Evolutionary conservation across 2,329 filamentous ascomycete genomes (phyloP).

Genomic region (Venturia nashicola): DNA sequence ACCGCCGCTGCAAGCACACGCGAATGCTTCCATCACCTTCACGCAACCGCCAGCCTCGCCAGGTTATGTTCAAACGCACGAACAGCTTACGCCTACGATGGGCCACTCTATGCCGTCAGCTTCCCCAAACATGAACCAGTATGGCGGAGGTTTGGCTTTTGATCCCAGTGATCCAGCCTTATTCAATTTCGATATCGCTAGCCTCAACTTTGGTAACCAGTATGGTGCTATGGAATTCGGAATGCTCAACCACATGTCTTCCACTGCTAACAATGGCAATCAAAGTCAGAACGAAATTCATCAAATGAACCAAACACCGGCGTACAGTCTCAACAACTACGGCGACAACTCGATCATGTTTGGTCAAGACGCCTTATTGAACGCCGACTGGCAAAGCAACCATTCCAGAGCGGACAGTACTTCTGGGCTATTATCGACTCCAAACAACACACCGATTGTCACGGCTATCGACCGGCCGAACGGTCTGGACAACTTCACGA

Average conservation of each 20-base stretch:
- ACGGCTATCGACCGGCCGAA: slow-evolving; percentile 19
- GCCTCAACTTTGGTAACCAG: slow-evolving; percentile 88
- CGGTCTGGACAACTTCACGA: slow-evolving; percentile 30
- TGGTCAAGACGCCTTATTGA: slow-evolving; percentile 28
- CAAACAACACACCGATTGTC: slow-evolving; percentile 29
- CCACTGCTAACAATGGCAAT: slow-evolving; percentile 46
- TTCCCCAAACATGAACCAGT: slow-evolving; percentile 30
- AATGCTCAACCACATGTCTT: slow-evolving; percentile 92
- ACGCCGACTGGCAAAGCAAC: slow-evolving; percentile 18
- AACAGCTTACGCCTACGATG: slow-evolving; percentile 3
- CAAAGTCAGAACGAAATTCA: slow-evolving; percentile 18
- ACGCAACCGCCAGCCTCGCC: slow-evolving; percentile 66
- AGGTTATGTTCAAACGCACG: slow-evolving; percentile 43
- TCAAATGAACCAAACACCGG: slow-evolving; percentile 13
- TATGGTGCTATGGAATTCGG: slow-evolving; percentile 93
- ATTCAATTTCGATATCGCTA: slow-evolving; percentile 93
- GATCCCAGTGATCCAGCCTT: slow-evolving; percentile 84
- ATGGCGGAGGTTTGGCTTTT: slow-evolving; percentile 48
- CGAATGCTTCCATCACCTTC: slow-evolving; percentile 43
- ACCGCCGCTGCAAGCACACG: slow-evolving; percentile 31
- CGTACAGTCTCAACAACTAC: neutral
- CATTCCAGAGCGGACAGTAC: slow-evolving; percentile 27
- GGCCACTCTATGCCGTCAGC: slow-evolving; percentile 28
- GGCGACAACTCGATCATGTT: slow-evolving; percentile 21
- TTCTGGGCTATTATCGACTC: slow-evolving; percentile 28